These are phyloP conservation scores for Tolypocladium cylindrosporum DNA, from an alignment of 2,329 filamentous ascomycete species.

Conservation along the genomic window DNA sequence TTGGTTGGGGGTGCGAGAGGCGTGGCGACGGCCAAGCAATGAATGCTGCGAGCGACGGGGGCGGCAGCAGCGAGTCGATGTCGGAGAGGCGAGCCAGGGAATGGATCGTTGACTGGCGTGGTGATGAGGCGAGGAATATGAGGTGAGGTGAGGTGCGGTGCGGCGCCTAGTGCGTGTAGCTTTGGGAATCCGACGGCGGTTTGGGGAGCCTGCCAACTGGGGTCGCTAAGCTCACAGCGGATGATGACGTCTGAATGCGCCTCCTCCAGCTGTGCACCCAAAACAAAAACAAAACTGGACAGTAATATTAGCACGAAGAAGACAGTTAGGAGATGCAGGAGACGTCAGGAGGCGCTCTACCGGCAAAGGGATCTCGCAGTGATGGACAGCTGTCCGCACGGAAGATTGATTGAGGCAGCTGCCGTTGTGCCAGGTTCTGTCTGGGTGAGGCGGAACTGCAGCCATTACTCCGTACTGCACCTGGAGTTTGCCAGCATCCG, in stretches of 20 bases:
- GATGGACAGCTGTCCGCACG: neutral
- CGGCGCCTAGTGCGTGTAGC: neutral
- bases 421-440: neutral
- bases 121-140: neutral
- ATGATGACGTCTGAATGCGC: constrained; percentile 1
- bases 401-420: neutral
- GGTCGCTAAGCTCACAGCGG: neutral
- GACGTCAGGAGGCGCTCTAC: neutral
- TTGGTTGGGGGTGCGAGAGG: neutral
- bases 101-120: neutral
- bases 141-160: neutral
- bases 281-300: no score
- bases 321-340: no score
- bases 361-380: neutral
- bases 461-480: neutral
- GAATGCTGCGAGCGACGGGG: neutral
- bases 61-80: neutral
- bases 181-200: neutral
- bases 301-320: no score
- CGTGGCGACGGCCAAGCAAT: neutral
- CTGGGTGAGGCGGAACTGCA: neutral
- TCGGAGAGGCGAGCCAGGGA: neutral
- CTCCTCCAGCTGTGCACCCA: neutral
- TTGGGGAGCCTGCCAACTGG: neutral
- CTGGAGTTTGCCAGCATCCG: neutral